phyloP scores from a whole-genome alignment of 2,329 filamentous ascomycete genomes.

The Neopestalotiopsis sp. region DNA sequence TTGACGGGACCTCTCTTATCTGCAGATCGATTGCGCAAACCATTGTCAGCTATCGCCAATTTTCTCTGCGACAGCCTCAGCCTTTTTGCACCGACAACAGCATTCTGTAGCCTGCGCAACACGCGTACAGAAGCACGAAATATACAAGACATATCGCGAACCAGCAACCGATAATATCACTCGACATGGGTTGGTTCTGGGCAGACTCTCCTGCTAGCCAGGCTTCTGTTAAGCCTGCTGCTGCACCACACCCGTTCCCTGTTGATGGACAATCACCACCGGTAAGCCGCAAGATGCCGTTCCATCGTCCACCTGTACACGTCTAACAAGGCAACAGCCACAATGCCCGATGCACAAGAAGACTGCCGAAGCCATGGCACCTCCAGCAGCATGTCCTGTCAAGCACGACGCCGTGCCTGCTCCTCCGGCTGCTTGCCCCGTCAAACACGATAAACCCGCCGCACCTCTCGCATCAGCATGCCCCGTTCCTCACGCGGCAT shows the following conservation, averaged over 20 bases:
- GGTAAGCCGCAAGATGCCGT: conserved; percentile 36
- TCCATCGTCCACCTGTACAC: conserved; percentile 20
- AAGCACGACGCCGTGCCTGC: conserved; percentile 31
- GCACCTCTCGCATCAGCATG: conserved; percentile 44
- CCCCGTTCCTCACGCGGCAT: conserved; percentile 51
- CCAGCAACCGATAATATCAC: not conserved
- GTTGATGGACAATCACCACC: conserved; percentile 43
- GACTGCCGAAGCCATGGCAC: conserved; percentile 52
- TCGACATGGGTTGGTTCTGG: conserved; percentile 70
- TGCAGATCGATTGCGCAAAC: conserved; percentile 12
- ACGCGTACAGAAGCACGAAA: not conserved
- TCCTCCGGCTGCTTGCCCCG: conserved; percentile 37
- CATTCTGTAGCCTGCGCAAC: not conserved
- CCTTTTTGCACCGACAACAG: not conserved
- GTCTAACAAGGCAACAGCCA: conserved; percentile 42
- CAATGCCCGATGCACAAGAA: conserved; percentile 64
- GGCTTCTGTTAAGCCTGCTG: conserved; percentile 28
- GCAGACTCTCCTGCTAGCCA: conserved; percentile 51
- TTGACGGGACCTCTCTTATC: conserved; percentile 16
- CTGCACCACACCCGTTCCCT: conserved; percentile 31
- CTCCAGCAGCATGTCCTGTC: conserved; percentile 38
- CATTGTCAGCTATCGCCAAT: not conserved
- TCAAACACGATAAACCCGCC: conserved; percentile 31
- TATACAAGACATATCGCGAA: not conserved
- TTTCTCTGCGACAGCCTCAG: not conserved